These are phyloP conservation scores for Cryptosporidium viatorum DNA, from an alignment of 169 alveolate species.

Conservation along the genomic window DNA sequence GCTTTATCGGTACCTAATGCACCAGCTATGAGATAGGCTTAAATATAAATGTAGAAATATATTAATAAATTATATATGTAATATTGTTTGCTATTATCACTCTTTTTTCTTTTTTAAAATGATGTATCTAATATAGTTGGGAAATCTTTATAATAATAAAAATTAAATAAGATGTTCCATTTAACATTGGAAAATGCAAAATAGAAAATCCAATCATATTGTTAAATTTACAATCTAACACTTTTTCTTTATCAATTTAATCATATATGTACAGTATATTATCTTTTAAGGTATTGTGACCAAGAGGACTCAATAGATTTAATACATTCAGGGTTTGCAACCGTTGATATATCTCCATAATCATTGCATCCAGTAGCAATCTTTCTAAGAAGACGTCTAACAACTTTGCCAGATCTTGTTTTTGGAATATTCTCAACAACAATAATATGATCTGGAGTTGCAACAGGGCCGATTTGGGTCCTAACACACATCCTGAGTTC, in stretches of 20 bases:
- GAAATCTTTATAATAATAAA: no score
- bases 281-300: constrained; percentile 36
- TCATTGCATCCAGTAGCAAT: constrained; percentile 86
- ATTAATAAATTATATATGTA: constrained; percentile 3
- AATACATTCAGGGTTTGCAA: constrained; percentile 86
- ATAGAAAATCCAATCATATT: background rate
- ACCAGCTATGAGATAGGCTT: constrained; percentile 62
- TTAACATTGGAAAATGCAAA: background rate
- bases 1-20: constrained; percentile 73
- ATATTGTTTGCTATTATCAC: background rate
- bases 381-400: constrained; percentile 92
- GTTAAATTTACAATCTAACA: background rate
- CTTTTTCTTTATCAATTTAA: background rate
- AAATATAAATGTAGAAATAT: background rate
- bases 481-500: constrained; percentile 81
- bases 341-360: constrained; percentile 87
- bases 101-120: background rate
- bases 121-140: background rate
- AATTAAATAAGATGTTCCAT: background rate
- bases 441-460: constrained; percentile 91
- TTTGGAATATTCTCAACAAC: constrained; percentile 89
- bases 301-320: constrained; percentile 79
- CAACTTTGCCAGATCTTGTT: constrained; percentile 93
- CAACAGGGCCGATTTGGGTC: constrained; percentile 92
- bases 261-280: background rate